Evolutionary conservation across 2,329 filamentous ascomycete species (phyloP).

Genomic region (Ilyonectria robusta): DNA sequence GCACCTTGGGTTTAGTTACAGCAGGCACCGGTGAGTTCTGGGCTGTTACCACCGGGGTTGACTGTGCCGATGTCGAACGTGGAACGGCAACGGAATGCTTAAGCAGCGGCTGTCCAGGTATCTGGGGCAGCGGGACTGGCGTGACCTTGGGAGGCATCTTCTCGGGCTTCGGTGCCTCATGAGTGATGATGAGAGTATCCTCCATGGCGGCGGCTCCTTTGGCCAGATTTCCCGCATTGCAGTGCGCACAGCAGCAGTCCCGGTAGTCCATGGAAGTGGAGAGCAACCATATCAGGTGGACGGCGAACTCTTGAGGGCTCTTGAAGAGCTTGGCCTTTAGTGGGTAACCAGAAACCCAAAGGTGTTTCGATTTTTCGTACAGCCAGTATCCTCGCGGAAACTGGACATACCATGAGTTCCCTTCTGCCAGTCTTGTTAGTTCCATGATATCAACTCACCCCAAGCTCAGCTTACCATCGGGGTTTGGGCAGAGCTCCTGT

Average conservation of each 20-base stretch:
- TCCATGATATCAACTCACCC: neutral
- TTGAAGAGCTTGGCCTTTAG: conserved; percentile 65
- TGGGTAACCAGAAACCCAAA: conserved; percentile 65
- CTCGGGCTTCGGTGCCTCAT: conserved; percentile 42
- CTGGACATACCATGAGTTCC: conserved; percentile 60
- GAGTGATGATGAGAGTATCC: conserved; percentile 45
- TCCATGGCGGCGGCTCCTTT: conserved; percentile 46
- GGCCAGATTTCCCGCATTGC: conserved; percentile 53
- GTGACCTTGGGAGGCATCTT: conserved; percentile 52
- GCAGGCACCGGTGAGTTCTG: conserved; percentile 39
- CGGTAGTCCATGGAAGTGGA: conserved; percentile 62
- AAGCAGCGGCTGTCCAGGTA: conserved; percentile 52
- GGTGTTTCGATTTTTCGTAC: conserved; percentile 64
- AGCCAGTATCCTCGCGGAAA: conserved; percentile 63
- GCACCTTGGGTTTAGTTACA: conserved; percentile 17
- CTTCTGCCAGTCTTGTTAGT: conserved; percentile 52
- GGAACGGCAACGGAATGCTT: conserved; percentile 47
- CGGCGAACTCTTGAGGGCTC: conserved; percentile 67
- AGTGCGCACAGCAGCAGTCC: conserved; percentile 67
- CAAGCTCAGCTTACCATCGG: conserved; percentile 52
- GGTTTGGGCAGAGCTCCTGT: conserved; percentile 59
- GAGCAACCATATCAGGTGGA: conserved; percentile 67
- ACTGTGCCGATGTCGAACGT: conserved; percentile 50
- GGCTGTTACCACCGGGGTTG: conserved; percentile 34
- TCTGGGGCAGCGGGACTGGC: conserved; percentile 55